Percentiles rank a stretch among this genome's conserved stretches.
phyloP scores from a whole-genome alignment of 106 monocot genomes.

The Allium fistulosum region DNA sequence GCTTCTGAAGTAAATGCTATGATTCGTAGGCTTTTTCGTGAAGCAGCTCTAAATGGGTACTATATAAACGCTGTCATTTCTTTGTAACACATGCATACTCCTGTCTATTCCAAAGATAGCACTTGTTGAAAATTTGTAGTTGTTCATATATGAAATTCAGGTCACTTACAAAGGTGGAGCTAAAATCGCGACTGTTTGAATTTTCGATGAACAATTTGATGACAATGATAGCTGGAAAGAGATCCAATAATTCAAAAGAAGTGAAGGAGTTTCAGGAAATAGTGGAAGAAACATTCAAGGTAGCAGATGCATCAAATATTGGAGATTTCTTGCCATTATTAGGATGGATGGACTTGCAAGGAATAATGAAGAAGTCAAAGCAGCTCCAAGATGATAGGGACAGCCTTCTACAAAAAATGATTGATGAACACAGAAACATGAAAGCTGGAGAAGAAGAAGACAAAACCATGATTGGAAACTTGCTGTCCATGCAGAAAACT shows the following conservation, averaged over 20 bases:
- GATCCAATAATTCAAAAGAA: constrained; percentile 7
- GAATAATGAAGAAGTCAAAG: constrained; percentile 12
- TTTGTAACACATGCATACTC: too few species aligned
- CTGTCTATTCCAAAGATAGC: too few species aligned
- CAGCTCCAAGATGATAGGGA: constrained; percentile 8
- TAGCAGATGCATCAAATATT: constrained; percentile 7
- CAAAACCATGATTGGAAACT: constrained; percentile 12
- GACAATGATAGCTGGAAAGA: constrained; percentile 19
- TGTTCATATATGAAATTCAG: too few species aligned
- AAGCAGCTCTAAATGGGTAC: too few species aligned
- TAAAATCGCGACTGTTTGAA: neutral
- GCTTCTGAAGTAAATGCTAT: constrained; percentile 3
- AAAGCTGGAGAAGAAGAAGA: neutral
- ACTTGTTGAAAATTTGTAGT: too few species aligned
- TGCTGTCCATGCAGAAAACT: constrained; percentile 19
- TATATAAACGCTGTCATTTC: too few species aligned
- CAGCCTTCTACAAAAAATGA: constrained; percentile 16
- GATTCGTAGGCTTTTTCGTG: neutral
- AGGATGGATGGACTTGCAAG: constrained; percentile 10
- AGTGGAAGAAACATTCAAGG: constrained; percentile 10
- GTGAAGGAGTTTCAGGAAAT: constrained; percentile 11
- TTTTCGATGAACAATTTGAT: neutral
- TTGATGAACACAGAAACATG: constrained; percentile 23
- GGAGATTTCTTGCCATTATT: constrained; percentile 29
- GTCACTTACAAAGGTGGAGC: neutral